phyloP scores from a whole-genome alignment of 805 yeast genomes.

The Saccharomycopsis sp. region DNA sequence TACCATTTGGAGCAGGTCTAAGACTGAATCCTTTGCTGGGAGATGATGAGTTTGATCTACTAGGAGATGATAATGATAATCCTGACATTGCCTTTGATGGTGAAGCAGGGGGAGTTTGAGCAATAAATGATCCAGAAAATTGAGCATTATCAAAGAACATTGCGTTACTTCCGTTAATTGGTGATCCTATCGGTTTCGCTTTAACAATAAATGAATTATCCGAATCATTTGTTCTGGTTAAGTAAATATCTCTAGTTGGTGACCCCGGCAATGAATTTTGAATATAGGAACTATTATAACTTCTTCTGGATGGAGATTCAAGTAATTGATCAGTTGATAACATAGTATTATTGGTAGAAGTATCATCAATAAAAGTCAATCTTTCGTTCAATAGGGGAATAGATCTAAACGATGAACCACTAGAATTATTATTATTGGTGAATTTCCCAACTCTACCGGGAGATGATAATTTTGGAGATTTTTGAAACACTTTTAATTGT shows the following conservation, averaged over 20 bases:
- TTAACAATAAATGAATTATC: slow-evolving; percentile 9
- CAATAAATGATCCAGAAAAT: neutral
- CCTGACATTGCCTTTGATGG: slow-evolving; percentile 11
- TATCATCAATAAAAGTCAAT: slow-evolving; percentile 14
- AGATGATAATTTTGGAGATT: slow-evolving; percentile 15
- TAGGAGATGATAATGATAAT: slow-evolving; percentile 6
- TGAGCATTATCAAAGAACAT: neutral
- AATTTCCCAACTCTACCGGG: slow-evolving; percentile 14
- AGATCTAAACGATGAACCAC: slow-evolving; percentile 10
- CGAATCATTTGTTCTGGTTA: slow-evolving; percentile 1
- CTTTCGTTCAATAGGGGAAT: slow-evolving; percentile 17
- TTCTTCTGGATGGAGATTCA: slow-evolving; percentile 4
- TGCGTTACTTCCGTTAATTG: neutral
- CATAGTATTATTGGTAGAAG: neutral
- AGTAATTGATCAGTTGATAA: neutral
- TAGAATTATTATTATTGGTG: slow-evolving; percentile 3
- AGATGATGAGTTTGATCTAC: slow-evolving; percentile 1
- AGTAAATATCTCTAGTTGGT: slow-evolving; percentile 5
- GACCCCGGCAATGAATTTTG: slow-evolving; percentile 1
- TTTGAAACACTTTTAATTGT: slow-evolving; percentile 15
- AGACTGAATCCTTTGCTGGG: slow-evolving; percentile 10
- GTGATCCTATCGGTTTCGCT: neutral
- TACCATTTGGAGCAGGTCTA: slow-evolving; percentile 17
- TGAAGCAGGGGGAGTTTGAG: slow-evolving; percentile 14
- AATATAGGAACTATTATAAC: neutral